A percentile compares a stretch with the other conserved stretches of the same genome.
Evolutionary conservation across 208 protist genomes (phyloP).

Genomic region (Trypanosoma boissoni): DNA sequence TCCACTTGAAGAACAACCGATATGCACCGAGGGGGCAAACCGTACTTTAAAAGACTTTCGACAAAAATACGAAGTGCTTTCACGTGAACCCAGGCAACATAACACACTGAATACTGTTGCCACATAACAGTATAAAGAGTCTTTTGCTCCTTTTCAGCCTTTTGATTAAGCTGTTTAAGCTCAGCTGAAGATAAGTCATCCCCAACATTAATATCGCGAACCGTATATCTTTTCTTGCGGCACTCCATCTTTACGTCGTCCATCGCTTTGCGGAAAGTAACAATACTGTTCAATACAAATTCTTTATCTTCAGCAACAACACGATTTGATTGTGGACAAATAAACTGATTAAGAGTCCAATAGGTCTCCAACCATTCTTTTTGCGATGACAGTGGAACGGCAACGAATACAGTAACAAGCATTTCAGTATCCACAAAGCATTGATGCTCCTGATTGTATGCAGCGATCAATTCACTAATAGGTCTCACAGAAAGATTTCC

Average conservation of each 20-base stretch:
- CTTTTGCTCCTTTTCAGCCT: constrained; percentile 81
- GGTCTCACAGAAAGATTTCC: constrained; percentile 82
- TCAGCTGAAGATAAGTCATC: constrained; percentile 67
- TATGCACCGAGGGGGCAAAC: constrained; percentile 85
- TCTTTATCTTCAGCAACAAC: constrained; percentile 88
- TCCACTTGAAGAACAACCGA: constrained; percentile 75
- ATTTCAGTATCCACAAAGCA: constrained; percentile 84
- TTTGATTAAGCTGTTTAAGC: constrained; percentile 62
- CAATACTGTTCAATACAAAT: constrained; percentile 86
- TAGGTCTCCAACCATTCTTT: constrained; percentile 82
- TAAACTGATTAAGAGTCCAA: constrained; percentile 81
- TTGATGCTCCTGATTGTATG: constrained; percentile 62
- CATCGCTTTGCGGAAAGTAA: constrained; percentile 81
- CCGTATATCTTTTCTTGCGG: constrained; percentile 71
- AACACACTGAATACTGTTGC: constrained; percentile 87
- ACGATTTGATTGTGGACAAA: constrained; percentile 79
- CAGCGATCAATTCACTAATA: constrained; percentile 72
- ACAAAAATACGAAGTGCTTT: constrained; percentile 92
- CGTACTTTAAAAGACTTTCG: constrained; percentile 88
- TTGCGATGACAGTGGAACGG: constrained; percentile 55
- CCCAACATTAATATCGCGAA: constrained; percentile 71
- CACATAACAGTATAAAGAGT: constrained; percentile 76
- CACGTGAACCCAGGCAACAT: constrained; percentile 90
- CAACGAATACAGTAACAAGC: constrained; percentile 85
- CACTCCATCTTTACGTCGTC: constrained; percentile 82